Evolutionary conservation across 257 asterid species (phyloP).

Genomic region (Gardenia jasminoides): DNA sequence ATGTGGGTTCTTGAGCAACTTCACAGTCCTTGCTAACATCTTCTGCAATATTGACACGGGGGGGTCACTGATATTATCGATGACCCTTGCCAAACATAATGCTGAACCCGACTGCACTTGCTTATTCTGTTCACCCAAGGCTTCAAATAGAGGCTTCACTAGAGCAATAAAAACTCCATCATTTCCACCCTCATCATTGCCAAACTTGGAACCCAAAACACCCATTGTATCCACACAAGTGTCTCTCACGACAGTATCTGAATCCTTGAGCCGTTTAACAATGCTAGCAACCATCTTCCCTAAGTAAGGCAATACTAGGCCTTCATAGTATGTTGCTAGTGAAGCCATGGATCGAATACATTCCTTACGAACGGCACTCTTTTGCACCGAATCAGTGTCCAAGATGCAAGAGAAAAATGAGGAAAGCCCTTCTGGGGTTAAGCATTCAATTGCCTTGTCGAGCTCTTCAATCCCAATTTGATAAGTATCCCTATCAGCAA

Average conservation of each 20-base stretch:
- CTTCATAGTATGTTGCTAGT: slow-evolving; percentile 59
- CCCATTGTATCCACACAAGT: slow-evolving; percentile 80
- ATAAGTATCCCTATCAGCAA: slow-evolving; percentile 88
- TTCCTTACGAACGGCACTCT: slow-evolving; percentile 87
- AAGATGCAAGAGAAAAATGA: slow-evolving; percentile 78
- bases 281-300: slow-evolving; percentile 76
- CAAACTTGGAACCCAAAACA: slow-evolving; percentile 69
- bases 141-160: slow-evolving; percentile 95
- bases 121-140: slow-evolving; percentile 88
- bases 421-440: slow-evolving; percentile 66
- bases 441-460: slow-evolving; percentile 60
- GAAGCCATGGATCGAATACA: slow-evolving; percentile 81
- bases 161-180: slow-evolving; percentile 62
- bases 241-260: slow-evolving; percentile 86
- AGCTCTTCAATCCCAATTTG: slow-evolving; percentile 86
- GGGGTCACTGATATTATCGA: slow-evolving; percentile 74
- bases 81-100: slow-evolving; percentile 75
- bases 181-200: slow-evolving; percentile 47
- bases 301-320: slow-evolving; percentile 61
- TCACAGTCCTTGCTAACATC: slow-evolving; percentile 74
- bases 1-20: slow-evolving; percentile 85
- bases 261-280: slow-evolving; percentile 84
- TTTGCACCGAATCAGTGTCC: slow-evolving; percentile 76
- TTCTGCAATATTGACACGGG: slow-evolving; percentile 78
- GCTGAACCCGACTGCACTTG: slow-evolving; percentile 85